A percentile compares a stretch with the other conserved stretches of the same genome.
phyloP scores from a whole-genome alignment of 2,329 filamentous ascomycete species.

The Stagonosporopsis tanaceti region DNA sequence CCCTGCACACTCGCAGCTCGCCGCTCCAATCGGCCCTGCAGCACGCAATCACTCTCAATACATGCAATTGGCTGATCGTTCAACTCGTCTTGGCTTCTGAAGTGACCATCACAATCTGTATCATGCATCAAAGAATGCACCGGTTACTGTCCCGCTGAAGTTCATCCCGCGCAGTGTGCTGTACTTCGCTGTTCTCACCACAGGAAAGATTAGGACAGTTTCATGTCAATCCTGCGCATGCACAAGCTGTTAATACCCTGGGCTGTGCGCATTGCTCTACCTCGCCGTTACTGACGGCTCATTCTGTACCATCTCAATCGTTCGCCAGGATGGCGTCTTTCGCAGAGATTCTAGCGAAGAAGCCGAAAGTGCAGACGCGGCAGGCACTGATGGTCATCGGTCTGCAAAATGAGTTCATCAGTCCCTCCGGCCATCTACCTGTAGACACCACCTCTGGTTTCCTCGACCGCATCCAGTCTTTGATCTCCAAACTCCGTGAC shows the following conservation, averaged over 20 bases:
- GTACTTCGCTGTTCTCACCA: slow-evolving; percentile 1
- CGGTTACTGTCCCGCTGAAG: slow-evolving; percentile 10
- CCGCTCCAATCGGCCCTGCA: slow-evolving; percentile 24
- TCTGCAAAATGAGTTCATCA: slow-evolving; percentile 88
- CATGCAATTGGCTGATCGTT: slow-evolving; percentile 4
- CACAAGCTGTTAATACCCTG: background rate
- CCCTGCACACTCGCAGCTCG: slow-evolving; percentile 22
- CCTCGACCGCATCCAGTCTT: slow-evolving; percentile 68
- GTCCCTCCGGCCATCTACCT: slow-evolving; percentile 70
- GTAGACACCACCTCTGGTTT: slow-evolving; percentile 71
- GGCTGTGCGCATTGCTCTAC: slow-evolving; percentile 10
- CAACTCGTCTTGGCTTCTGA: slow-evolving; percentile 3
- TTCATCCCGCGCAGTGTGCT: slow-evolving; percentile 4
- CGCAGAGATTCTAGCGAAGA: slow-evolving; percentile 55
- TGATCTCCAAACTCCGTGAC: slow-evolving; percentile 77
- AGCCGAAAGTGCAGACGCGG: slow-evolving; percentile 63
- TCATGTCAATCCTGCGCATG: slow-evolving; percentile 7
- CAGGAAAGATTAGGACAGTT: background rate
- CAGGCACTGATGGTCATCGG: slow-evolving; percentile 84
- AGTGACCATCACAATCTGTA: slow-evolving; percentile 19
- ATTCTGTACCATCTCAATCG: background rate
- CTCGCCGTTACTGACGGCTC: slow-evolving; percentile 8
- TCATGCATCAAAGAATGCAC: slow-evolving; percentile 13
- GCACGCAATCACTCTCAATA: slow-evolving; percentile 7
- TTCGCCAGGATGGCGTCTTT: slow-evolving; percentile 49